These are phyloP conservation scores for Lyophyllum shimeji DNA, from an alignment of 768 basidiomycete species.

Conservation along the genomic window DNA sequence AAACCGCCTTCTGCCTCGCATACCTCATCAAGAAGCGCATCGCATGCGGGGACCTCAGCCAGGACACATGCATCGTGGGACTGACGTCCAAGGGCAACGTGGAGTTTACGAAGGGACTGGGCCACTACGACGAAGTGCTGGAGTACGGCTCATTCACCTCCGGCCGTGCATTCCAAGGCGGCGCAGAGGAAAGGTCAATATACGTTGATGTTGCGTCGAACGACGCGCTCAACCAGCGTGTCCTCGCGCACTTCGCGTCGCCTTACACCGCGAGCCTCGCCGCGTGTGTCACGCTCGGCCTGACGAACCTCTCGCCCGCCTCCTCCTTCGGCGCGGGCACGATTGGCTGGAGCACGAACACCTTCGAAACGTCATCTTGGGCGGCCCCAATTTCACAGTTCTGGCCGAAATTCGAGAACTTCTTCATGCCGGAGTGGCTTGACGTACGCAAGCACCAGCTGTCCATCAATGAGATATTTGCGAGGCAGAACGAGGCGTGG, in stretches of 20 bases:
- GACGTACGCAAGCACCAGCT: constrained; percentile 51
- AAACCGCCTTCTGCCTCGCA: constrained; percentile 70
- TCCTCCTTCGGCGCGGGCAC: constrained; percentile 28
- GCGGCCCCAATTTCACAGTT: constrained; percentile 20
- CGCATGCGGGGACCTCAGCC: constrained; percentile 23
- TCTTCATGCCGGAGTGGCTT: constrained; percentile 75
- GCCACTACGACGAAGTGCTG: constrained; percentile 56
- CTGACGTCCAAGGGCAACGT: constrained; percentile 59
- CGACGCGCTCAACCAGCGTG: constrained; percentile 42
- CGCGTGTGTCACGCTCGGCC: constrained; percentile 48
- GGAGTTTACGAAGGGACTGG: constrained; percentile 52
- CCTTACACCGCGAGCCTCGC: constrained; percentile 35
- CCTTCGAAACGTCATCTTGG: constrained; percentile 21
- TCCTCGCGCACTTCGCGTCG: constrained; percentile 42
- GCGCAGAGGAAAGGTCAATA: constrained; percentile 40
- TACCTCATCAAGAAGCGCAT: constrained; percentile 54
- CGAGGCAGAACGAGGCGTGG: constrained; percentile 58
- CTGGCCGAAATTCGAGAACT: constrained; percentile 44
- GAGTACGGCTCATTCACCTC: constrained; percentile 50
- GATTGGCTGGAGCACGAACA: constrained; percentile 39
- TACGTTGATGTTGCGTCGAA: constrained; percentile 69
- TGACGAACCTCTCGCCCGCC: constrained; percentile 55
- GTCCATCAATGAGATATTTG: constrained; percentile 43
- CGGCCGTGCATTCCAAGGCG: constrained; percentile 21
- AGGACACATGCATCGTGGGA: constrained; percentile 45